phyloP scores from a whole-genome alignment of 257 asterid species.

The Pogostemon cablin region DNA sequence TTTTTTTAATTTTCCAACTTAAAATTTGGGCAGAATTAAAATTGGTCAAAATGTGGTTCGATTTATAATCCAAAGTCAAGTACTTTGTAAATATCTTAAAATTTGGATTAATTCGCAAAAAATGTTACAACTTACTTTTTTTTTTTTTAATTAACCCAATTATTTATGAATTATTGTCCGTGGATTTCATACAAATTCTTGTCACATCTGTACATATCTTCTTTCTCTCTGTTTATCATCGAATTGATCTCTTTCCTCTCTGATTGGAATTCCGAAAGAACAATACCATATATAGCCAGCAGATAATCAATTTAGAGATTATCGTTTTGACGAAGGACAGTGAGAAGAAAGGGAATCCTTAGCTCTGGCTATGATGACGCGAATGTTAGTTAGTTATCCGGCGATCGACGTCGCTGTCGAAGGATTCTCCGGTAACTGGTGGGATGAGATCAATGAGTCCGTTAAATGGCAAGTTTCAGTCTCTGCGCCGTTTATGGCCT shows the following conservation, averaged over 20 bases:
- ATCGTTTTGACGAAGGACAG: neutral
- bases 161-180: too few relatives aligned
- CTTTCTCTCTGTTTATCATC: slow-evolving; percentile 10
- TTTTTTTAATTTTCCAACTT: too few relatives aligned
- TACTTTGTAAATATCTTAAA: too few relatives aligned
- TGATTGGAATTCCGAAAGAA: slow-evolving; percentile 24
- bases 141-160: too few relatives aligned
- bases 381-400: slow-evolving; percentile 52
- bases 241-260: slow-evolving; percentile 37
- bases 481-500: slow-evolving; percentile 79
- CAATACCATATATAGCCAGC: slow-evolving; percentile 16
- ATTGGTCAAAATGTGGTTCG: too few relatives aligned
- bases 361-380: slow-evolving; percentile 50
- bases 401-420: slow-evolving; percentile 46
- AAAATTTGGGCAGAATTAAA: too few relatives aligned
- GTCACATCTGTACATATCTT: neutral
- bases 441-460: slow-evolving; percentile 82
- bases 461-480: slow-evolving; percentile 73
- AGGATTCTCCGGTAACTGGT: slow-evolving; percentile 51
- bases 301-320: slow-evolving; percentile 30
- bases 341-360: slow-evolving; percentile 9
- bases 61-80: too few relatives aligned
- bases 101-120: too few relatives aligned
- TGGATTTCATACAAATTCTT: too few relatives aligned
- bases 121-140: too few relatives aligned